Percentiles rank a stretch among this genome's conserved stretches.
Conservation (phyloP, 805 yeast genomes). For the Candida arabinofermentans region DNA sequence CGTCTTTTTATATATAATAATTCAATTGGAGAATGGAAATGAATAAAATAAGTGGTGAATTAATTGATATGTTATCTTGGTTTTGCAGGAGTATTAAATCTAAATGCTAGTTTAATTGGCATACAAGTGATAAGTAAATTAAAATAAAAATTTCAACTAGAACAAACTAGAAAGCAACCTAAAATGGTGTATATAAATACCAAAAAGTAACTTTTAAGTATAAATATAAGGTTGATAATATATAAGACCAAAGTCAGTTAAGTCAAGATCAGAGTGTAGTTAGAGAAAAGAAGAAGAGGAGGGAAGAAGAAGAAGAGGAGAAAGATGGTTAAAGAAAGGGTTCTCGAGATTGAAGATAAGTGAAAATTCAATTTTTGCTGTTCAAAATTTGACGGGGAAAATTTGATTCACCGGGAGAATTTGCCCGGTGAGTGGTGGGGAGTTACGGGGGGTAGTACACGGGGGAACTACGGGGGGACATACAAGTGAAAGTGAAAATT, state of each 20-base stretch:
- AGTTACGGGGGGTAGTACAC: too few species aligned
- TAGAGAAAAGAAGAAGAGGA: not conserved
- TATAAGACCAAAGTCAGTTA: too few species aligned
- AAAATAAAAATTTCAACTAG: not conserved
- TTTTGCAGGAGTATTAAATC: conserved; percentile 31
- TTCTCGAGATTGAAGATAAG: too few species aligned
- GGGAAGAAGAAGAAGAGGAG: not conserved
- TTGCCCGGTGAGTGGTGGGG: too few species aligned
- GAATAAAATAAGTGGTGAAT: not conserved
- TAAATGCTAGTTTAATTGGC: conserved; percentile 29
- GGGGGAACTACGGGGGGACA: not conserved
- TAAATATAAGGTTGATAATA: too few species aligned
- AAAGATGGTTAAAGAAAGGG: not conserved
- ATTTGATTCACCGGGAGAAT: too few species aligned
- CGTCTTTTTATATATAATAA: conserved; percentile 5
- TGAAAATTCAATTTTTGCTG: not conserved
- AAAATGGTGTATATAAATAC: not conserved
- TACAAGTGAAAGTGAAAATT: not conserved
- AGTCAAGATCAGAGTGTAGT: too few species aligned
- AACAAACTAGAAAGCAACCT: too few species aligned
- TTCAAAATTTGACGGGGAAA: not conserved
- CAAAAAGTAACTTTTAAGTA: too few species aligned
- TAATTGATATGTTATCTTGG: conserved; percentile 28
- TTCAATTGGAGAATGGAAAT: not conserved
- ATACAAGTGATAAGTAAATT: conserved; percentile 5